These are phyloP conservation scores for Paraurostyla sp. DNA, from an alignment of 73 alveolate species.

Conservation along the genomic window DNA sequence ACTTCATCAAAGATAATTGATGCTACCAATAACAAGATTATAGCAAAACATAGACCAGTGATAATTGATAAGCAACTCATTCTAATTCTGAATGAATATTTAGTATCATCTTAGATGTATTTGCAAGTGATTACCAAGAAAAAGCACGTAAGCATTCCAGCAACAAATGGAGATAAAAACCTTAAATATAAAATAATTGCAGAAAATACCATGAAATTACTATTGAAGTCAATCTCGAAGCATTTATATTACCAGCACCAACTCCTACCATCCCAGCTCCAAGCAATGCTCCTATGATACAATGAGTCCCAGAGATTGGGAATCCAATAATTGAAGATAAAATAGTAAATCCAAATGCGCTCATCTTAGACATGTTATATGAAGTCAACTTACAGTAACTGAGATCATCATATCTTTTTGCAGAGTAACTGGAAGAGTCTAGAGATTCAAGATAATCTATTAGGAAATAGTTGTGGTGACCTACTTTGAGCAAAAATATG, in stretches of 20 bases:
- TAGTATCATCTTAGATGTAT: background rate
- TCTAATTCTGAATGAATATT: background rate
- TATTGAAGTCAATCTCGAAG: background rate
- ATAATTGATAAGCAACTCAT: too few relatives aligned
- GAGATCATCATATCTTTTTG: background rate
- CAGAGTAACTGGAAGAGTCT: background rate
- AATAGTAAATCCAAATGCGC: background rate
- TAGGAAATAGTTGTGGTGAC: background rate
- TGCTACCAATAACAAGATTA: background rate
- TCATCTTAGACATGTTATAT: background rate
- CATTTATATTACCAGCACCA: slow-evolving; percentile 2
- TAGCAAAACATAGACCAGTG: background rate
- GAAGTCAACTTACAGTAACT: background rate
- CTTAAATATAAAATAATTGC: background rate
- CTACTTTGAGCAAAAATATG: slow-evolving; percentile 1
- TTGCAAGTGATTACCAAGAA: background rate
- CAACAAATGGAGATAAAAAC: slow-evolving; percentile 11
- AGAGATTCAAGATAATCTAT: background rate
- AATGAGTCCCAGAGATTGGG: slow-evolving; percentile 38
- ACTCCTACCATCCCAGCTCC: slow-evolving; percentile 35
- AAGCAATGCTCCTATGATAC: slow-evolving; percentile 9
- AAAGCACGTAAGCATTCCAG: background rate
- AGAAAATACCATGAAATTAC: background rate
- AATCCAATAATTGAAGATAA: background rate
- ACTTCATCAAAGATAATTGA: background rate